Base-by-base conservation (phyloP, 441 rosid genomes). In the Adansonia grandidieri region DNA sequence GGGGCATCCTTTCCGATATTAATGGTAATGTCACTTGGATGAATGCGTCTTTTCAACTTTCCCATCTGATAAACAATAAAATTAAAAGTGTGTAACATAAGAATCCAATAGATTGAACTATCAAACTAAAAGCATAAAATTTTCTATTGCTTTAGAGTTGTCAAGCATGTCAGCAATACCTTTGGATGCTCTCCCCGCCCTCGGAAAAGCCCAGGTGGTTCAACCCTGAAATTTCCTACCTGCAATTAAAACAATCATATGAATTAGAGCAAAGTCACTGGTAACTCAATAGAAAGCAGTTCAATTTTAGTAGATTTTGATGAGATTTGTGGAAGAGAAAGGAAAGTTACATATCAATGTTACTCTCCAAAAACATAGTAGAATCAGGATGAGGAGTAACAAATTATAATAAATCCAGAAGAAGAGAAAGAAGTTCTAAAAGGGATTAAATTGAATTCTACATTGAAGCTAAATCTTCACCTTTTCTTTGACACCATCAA, bases 121-220 rank as follows among this genome's bases (percentile, higher is more conserved):
- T 58, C 32, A 28, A 58, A 53, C 45, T 71, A 0, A 66, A 66
- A 61, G 62, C 15, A 77, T 62, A 73, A 19, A 9, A 37, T 48
- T 50, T 69, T 15, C 15, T 10, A 77, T 51, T 53, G 80, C 69
- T 78, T 78, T 71, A 32, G 19, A 77, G 65, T 74, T 84, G 17
- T 82, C 13, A 51, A 74, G 65, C 80, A 74, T 47, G 79, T 76
- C 28, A 58, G 7, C 45, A 75, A 71, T 83, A 93, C 99, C 97
- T 97, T 97, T 50, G 99, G 99, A 86, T 97, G 99, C 84, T 97
- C 99, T 81, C 99, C 99, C 15, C 99, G 95, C 78, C 99, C 99
- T 83, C 98, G 88, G 84, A 97, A 97, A 84, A 97, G 88, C 32
- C 97, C 99, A 77, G 99, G 98, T 8, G 99, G 98, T 77, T 97